A percentile compares a stretch with the other conserved stretches of the same genome.
phyloP scores from a whole-genome alignment of 2,329 filamentous ascomycete species.

The Aspergillus sp. region DNA sequence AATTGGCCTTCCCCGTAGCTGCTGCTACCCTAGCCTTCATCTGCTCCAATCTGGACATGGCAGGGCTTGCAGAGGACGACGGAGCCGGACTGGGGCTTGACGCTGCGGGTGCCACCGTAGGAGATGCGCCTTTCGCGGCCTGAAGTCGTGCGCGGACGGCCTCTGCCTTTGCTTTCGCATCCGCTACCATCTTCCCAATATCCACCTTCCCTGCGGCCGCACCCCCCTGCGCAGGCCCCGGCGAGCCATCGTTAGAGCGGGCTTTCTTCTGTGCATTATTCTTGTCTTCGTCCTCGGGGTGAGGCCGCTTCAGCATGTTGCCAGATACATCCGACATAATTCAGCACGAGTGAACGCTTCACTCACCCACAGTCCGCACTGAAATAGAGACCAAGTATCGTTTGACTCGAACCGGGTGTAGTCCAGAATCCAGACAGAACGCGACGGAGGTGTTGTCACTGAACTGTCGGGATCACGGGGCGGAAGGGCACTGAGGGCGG shows the following conservation, averaged over 20 bases:
- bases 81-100: constrained; percentile 31
- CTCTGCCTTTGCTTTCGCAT: constrained; percentile 42
- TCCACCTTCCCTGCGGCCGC: constrained; percentile 32
- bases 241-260: constrained; percentile 44
- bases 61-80: constrained; percentile 26
- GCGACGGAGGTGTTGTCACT: no score
- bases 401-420: neutral
- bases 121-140: constrained; percentile 25
- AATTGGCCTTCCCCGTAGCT: constrained; percentile 50
- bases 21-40: constrained; percentile 73
- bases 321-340: constrained; percentile 37
- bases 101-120: constrained; percentile 16
- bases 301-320: constrained; percentile 42
- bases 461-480: constrained; percentile 4
- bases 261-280: constrained; percentile 39
- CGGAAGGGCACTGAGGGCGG: constrained; percentile 21
- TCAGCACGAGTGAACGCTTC: constrained; percentile 3
- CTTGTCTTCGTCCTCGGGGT: constrained; percentile 38
- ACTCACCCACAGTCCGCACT: constrained; percentile 8
- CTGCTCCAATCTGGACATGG: constrained; percentile 62
- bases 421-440: no score
- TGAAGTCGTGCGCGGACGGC: constrained; percentile 41
- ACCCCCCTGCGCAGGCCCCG: constrained; percentile 32
- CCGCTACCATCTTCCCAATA: constrained; percentile 41
- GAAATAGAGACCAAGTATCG: neutral